Evolutionary conservation across 2,329 filamentous ascomycete genomes (phyloP), one percentile per base, ranked within the genome.

Genomic region (Phaeosphaeriaceae sp.): DNA sequence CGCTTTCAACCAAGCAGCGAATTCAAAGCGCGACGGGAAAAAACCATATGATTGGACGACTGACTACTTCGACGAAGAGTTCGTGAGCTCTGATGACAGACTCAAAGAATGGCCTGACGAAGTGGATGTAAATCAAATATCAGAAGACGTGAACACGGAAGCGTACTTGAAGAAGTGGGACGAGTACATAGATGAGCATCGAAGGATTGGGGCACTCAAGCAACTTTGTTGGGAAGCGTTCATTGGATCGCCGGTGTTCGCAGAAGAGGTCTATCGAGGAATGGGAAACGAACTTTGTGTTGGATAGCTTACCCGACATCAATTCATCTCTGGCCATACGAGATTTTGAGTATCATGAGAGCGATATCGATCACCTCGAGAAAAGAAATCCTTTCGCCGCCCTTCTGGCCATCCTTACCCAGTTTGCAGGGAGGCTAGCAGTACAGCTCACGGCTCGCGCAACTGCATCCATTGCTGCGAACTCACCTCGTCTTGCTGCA

Each of bases 81-180:
- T 54, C 36, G 19, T 54, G 10, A 27, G 19, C 21, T 58, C 56
- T 17, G 56, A 58, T 24, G 56, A 58, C 20, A 51, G 56, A 3
- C 51, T 58, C 19, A 33, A 33, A 47, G 56, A 53, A 36, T 58
- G 56, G 56, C 56, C 25, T 11, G 21, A 31, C 4, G 50, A 57
- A 24, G 20, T 53, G 27, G 55, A 53, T 36, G 27, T 57, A 13
- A 41, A 52, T n/a, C 19, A 52, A 33, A 53, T 57, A 11, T 52
- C 55, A n/a, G 51, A 22, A 17, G 51, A 53, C 9, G 51, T 58
- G 9, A 41, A 54, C 24, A 25, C 36, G 19, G 27, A 58, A 2
- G 51, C 56, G 7, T 58, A 42, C 25, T 25, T 58, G 46, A 58
- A 54, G 27, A n/a, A 54, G 17, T 58, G 56, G 51, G 51, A 58